Evolutionary conservation across 2,329 filamentous ascomycete species (phyloP).

Genomic region (Diatrype stigma): DNA sequence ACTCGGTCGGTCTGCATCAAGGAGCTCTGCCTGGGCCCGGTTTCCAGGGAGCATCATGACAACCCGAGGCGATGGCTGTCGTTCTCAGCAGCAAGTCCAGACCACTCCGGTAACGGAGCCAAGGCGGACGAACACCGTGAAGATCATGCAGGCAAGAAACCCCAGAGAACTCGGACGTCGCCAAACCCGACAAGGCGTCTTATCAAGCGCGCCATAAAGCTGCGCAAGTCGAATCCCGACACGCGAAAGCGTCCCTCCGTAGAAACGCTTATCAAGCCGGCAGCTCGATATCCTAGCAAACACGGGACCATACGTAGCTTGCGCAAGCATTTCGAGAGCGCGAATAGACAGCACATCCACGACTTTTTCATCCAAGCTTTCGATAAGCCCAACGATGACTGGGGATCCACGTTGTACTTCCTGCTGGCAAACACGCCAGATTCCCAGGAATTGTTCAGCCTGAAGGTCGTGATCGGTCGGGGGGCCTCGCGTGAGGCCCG

Average conservation of each 20-base stretch:
- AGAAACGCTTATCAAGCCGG: conserved; percentile 11
- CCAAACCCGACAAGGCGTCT: conserved; percentile 2
- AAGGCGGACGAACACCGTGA: background rate
- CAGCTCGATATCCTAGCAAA: conserved; percentile 11
- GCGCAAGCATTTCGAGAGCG: conserved; percentile 15
- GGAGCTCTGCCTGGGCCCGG: conserved; percentile 21
- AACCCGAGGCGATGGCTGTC: background rate
- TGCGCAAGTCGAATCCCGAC: conserved; percentile 2
- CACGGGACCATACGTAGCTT: conserved; percentile 9
- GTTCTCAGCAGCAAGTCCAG: background rate
- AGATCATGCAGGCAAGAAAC: no score
- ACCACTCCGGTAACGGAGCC: background rate
- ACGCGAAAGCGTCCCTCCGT: conserved; percentile 1
- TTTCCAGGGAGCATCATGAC: conserved; percentile 1
- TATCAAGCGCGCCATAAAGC: conserved; percentile 9
- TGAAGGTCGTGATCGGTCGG: conserved; percentile 23
- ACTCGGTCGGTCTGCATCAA: conserved; percentile 13
- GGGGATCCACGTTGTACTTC: conserved; percentile 17
- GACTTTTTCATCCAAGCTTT: conserved; percentile 6
- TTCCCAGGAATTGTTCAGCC: conserved; percentile 18
- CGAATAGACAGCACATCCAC: conserved; percentile 15
- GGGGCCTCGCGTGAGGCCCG: conserved; percentile 18
- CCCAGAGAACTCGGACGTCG: no score
- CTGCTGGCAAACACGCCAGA: conserved; percentile 22
- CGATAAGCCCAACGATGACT: conserved; percentile 8